These are phyloP conservation scores for Magnaporthiopsis incrustans DNA, from an alignment of 2,329 filamentous ascomycete genomes.

Conservation along the genomic window DNA sequence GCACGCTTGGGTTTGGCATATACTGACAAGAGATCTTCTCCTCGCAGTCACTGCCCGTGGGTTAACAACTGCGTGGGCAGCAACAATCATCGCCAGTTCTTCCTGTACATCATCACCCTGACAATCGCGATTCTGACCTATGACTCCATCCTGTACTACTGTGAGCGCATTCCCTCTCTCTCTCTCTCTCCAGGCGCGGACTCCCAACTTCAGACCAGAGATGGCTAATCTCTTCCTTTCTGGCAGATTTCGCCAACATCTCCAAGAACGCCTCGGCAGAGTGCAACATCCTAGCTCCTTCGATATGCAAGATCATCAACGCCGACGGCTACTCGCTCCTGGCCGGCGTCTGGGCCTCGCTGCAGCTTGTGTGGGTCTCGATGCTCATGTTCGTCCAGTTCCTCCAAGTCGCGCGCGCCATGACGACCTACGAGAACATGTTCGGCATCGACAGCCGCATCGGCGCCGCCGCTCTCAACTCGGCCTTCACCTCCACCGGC, in stretches of 20 bases:
- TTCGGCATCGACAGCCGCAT: slow-evolving; percentile 61
- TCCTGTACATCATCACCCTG: slow-evolving; percentile 76
- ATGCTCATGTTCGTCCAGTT: slow-evolving; percentile 95
- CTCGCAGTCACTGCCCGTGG: slow-evolving; percentile 83
- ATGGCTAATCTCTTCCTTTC: not conserved
- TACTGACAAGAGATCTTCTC: not conserved
- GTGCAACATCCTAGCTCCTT: slow-evolving; percentile 70
- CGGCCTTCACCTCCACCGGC: slow-evolving; percentile 71
- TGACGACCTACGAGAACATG: slow-evolving; percentile 98
- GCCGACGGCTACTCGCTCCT: slow-evolving; percentile 79
- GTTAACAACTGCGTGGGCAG: slow-evolving; percentile 92
- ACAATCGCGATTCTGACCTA: slow-evolving; percentile 67
- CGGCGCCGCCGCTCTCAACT: slow-evolving; percentile 46
- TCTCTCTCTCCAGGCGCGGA: too few relatives aligned
- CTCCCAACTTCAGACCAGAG: not conserved
- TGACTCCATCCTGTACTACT: slow-evolving; percentile 64
- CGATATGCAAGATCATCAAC: slow-evolving; percentile 68
- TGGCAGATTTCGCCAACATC: slow-evolving; percentile 54
- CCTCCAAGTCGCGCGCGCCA: slow-evolving; percentile 81
- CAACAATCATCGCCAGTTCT: slow-evolving; percentile 95
- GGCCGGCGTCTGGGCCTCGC: slow-evolving; percentile 66
- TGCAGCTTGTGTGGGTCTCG: slow-evolving; percentile 92
- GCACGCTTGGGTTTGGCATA: not conserved
- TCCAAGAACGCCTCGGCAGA: slow-evolving; percentile 41
- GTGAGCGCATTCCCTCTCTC: slow-evolving; percentile 37